Conservation (phyloP, 1,284 basidiomycete genomes). For the Nidula niveotomentosa region DNA sequence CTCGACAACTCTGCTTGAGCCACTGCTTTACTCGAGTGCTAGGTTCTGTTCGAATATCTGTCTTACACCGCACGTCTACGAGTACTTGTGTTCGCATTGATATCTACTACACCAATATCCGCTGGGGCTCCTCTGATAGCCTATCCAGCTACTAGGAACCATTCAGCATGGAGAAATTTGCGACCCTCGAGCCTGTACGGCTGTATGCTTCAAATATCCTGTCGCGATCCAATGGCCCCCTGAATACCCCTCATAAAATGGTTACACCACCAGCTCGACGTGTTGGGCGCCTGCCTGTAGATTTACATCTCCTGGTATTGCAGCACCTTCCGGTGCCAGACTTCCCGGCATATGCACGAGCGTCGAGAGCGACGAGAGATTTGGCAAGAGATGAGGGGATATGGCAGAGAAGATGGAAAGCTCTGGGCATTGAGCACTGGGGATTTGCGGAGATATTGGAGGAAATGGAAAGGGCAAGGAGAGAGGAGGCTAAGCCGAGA, state of each 20-base stretch:
- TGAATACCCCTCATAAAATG: constrained; percentile 21
- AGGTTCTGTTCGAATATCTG: too few species aligned
- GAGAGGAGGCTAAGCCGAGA: constrained; percentile 32
- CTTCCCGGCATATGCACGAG: constrained; percentile 71
- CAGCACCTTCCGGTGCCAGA: constrained; percentile 76
- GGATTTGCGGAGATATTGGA: constrained; percentile 53
- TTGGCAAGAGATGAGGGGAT: constrained; percentile 71
- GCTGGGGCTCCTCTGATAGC: too few species aligned
- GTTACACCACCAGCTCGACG: constrained; percentile 34
- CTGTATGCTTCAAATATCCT: constrained; percentile 42
- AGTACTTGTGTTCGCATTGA: too few species aligned
- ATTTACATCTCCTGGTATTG: constrained; percentile 75
- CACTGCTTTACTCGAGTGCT: too few species aligned
- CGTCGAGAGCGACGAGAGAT: constrained; percentile 61
- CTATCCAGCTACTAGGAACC: too few species aligned
- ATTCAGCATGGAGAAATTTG: constrained; percentile 74
- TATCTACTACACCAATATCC: too few species aligned
- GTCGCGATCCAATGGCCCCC: constrained; percentile 18
- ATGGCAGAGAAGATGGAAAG: constrained; percentile 74
- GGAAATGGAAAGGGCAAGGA: constrained; percentile 66
- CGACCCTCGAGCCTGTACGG: constrained; percentile 72
- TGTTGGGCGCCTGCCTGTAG: constrained; percentile 78
- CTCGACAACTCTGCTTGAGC: too few species aligned
- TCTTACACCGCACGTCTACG: too few species aligned
- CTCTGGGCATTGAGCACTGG: constrained; percentile 52